Evolutionary conservation across 192 early-diverging fungal species (phyloP).

Genomic region (Entomortierella lignicola): DNA sequence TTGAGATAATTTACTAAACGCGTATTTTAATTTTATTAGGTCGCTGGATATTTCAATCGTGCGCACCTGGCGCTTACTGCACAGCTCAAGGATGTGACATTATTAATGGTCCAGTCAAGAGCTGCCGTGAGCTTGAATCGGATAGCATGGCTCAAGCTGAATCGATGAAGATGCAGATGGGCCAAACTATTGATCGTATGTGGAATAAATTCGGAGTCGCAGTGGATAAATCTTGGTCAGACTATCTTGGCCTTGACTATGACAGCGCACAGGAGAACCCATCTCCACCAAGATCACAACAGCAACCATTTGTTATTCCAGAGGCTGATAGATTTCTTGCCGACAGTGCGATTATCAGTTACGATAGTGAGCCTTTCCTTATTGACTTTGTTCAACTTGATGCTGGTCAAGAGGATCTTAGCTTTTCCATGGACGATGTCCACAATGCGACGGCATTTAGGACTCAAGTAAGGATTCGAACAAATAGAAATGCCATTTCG

Average conservation of each 20-base stretch:
- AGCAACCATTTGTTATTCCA: background rate
- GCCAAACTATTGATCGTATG: conserved; percentile 17
- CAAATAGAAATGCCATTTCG: conserved; percentile 27
- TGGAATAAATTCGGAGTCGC: conserved; percentile 15
- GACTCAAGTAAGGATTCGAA: conserved; percentile 45
- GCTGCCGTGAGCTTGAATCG: conserved; percentile 17
- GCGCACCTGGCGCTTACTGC: conserved; percentile 40
- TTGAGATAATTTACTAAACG: background rate
- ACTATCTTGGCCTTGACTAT: conserved; percentile 12
- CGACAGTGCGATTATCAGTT: too few relatives aligned
- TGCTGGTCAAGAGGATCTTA: conserved; percentile 8
- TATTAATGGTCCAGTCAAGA: conserved; percentile 16
- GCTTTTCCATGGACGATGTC: background rate
- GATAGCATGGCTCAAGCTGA: background rate
- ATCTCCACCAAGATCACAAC: background rate
- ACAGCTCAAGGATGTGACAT: conserved; percentile 31
- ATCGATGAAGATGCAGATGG: background rate
- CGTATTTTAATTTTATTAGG: background rate
- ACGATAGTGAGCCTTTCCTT: conserved; percentile 4
- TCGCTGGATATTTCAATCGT: conserved; percentile 8
- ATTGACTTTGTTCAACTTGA: conserved; percentile 45
- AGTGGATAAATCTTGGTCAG: conserved; percentile 12
- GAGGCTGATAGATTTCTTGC: background rate
- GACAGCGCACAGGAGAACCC: background rate
- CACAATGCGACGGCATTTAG: conserved; percentile 13